Evolutionary conservation across 257 asterid species (phyloP), one percentile per base, ranked within the genome.

Genomic region (Ophiorrhiza pumila): DNA sequence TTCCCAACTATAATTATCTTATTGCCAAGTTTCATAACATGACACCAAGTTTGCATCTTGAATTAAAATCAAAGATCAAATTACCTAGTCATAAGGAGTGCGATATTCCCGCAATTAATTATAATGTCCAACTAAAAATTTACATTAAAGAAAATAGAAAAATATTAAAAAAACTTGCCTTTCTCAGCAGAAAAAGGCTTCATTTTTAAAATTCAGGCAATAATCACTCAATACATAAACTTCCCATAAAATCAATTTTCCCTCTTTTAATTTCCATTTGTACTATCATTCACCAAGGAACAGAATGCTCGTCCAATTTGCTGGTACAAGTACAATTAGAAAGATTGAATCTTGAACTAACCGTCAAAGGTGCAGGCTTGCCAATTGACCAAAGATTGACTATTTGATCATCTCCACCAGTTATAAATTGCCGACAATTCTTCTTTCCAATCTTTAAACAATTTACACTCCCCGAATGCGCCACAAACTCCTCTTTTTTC

Each of bases 371-470:
- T 32, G 96, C 87, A 49, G 99, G 97, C 81, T 90, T 88, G 77
- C 98, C 99, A 62, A 90, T 88, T 12, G 94, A 87, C 99, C 99
- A 95, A 67, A 95, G 96, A 80, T 95, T 90, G 76, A 95, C 98
- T 79, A 81, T 83, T 66, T 90, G 94, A 92, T 95, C 99, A 89
- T 95, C 99, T 77, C 98, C 99, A 37, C 99, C 99, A 31, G 99
- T 95, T 58, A 95, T 65, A 80, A 92, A 95, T 75, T 83, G 82
- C 72, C 94, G 87, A 74, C 88, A 87, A 43, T 87, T 87, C 90
- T 95, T 95, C 83, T 89, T 95, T 69, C 98, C 99, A 62, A 95
- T 90, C 80, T 85, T 89, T 90, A 95, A 83, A 85, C 99, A 90
- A 83, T 95, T 95, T 49, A 95, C 98, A 80, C 87, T 90, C 74